phyloP scores from a whole-genome alignment of 139 green algal species.

The Chlorella sp. region DNA sequence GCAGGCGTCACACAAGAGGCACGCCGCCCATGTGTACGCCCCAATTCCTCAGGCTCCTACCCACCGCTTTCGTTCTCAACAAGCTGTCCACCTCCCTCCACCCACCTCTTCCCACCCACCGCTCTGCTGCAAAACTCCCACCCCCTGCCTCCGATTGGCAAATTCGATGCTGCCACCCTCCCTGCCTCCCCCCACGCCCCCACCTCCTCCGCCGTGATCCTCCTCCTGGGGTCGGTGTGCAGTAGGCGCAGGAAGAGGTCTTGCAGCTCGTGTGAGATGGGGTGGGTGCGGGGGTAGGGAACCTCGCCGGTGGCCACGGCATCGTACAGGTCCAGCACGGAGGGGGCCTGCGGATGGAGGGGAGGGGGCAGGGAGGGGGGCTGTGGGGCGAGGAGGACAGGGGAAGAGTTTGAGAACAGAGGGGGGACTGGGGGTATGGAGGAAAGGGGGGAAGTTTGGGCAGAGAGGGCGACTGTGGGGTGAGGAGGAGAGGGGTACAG shows the following conservation, averaged over 20 bases:
- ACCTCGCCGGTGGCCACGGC: slow-evolving; percentile 26
- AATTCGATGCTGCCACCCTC: too few species aligned
- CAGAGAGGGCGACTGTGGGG: not conserved
- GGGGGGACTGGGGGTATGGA: too few species aligned
- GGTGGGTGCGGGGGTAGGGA: slow-evolving; percentile 27
- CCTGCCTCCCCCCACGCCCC: not conserved
- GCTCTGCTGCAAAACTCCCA: not conserved
- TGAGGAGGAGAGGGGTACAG: not conserved
- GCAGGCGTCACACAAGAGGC: not conserved
- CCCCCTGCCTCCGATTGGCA: not conserved
- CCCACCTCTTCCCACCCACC: slow-evolving; percentile 16
- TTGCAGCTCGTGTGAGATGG: slow-evolving; percentile 41
- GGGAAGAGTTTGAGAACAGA: not conserved
- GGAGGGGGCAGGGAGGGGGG: not conserved
- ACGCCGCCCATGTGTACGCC: too few species aligned
- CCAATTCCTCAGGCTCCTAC: too few species aligned
- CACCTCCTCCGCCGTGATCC: slow-evolving; percentile 41
- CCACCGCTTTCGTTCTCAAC: too few species aligned
- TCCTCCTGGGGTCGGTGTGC: slow-evolving; percentile 14
- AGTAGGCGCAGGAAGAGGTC: slow-evolving; percentile 46
- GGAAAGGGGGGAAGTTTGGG: not conserved
- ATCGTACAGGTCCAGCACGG: slow-evolving; percentile 49
- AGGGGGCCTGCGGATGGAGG: slow-evolving; percentile 5
- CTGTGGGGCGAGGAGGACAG: not conserved
- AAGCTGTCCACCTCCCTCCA: too few species aligned